Percentiles rank a stretch among this genome's conserved stretches.
phyloP scores from a whole-genome alignment of 2,329 filamentous ascomycete species.

The Aspergillus eucalypticola region DNA sequence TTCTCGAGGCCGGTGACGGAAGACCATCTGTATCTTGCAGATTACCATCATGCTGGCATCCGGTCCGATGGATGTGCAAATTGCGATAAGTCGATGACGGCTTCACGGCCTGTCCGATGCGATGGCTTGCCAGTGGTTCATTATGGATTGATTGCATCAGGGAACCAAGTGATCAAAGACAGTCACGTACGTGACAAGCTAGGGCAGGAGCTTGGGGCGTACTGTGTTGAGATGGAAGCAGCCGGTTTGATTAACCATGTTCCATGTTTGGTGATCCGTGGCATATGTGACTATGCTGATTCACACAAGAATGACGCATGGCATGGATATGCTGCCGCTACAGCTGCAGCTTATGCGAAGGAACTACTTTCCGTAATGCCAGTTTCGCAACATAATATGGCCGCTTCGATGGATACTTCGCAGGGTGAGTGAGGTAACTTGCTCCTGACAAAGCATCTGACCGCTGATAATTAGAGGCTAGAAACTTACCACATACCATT shows the following conservation, averaged over 20 bases:
- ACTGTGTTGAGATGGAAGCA: slow-evolving; percentile 16
- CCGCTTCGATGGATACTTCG: no score
- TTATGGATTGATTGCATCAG: not conserved
- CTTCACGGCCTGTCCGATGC: not conserved
- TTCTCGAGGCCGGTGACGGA: not conserved
- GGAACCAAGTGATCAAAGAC: not conserved
- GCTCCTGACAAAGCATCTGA: no score
- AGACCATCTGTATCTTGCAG: not conserved
- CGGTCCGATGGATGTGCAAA: not conserved
- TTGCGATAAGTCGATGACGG: not conserved
- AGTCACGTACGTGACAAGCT: not conserved
- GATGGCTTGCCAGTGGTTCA: not conserved
- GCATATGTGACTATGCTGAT: slow-evolving; percentile 23
- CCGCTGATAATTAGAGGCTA: not conserved
- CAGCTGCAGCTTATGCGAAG: slow-evolving; percentile 13
- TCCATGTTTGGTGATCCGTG: slow-evolving; percentile 19
- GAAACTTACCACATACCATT: not conserved
- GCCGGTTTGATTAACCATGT: slow-evolving; percentile 14
- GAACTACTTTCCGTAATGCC: not conserved
- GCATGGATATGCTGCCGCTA: slow-evolving; percentile 5
- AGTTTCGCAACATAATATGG: no score
- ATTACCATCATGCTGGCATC: not conserved
- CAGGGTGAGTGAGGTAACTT: no score
- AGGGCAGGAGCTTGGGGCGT: not conserved
- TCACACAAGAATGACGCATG: slow-evolving; percentile 9